phyloP scores from a whole-genome alignment of 2,329 filamentous ascomycete species.

The Colletotrichum sp. region DNA sequence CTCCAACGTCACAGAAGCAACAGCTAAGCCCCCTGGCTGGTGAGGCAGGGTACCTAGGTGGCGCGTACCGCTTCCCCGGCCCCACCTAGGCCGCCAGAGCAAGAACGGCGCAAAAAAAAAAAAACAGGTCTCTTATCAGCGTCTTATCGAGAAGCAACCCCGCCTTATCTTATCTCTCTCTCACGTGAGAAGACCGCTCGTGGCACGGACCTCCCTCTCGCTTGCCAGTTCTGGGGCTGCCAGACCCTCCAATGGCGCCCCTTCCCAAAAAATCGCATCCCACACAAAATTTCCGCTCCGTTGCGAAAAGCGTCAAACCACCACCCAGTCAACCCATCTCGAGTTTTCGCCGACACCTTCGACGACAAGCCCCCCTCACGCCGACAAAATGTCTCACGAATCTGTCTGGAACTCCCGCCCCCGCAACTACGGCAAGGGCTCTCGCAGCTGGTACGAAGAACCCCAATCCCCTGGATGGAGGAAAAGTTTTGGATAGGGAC shows the following conservation, averaged over 20 bases:
- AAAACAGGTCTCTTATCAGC: not conserved
- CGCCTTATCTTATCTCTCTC: not conserved
- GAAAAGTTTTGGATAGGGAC: not conserved
- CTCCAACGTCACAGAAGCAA: constrained; percentile 15
- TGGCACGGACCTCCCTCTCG: not conserved
- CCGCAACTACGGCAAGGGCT: constrained; percentile 96
- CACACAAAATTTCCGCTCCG: constrained; percentile 22
- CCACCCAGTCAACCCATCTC: constrained; percentile 19
- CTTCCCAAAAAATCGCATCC: constrained; percentile 6
- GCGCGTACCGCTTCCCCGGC: not conserved
- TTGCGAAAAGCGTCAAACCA: constrained; percentile 2
- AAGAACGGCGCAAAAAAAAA: not conserved
- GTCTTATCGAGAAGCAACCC: not conserved
- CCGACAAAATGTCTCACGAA: constrained; percentile 75
- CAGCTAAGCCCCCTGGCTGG: not conserved
- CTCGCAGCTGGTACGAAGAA: constrained; percentile 82
- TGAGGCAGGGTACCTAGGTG: not conserved
- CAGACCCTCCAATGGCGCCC: constrained; percentile 32
- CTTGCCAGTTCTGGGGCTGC: constrained; percentile 10
- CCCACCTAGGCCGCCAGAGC: not conserved
- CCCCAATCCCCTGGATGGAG: not conserved
- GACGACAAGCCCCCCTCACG: constrained; percentile 32
- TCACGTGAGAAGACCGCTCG: not conserved
- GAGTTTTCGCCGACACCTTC: constrained; percentile 16
- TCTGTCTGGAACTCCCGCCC: constrained; percentile 99